Evolutionary conservation across 2,329 filamentous ascomycete species (phyloP).

Genomic region (Dissoconium aciculare): DNA sequence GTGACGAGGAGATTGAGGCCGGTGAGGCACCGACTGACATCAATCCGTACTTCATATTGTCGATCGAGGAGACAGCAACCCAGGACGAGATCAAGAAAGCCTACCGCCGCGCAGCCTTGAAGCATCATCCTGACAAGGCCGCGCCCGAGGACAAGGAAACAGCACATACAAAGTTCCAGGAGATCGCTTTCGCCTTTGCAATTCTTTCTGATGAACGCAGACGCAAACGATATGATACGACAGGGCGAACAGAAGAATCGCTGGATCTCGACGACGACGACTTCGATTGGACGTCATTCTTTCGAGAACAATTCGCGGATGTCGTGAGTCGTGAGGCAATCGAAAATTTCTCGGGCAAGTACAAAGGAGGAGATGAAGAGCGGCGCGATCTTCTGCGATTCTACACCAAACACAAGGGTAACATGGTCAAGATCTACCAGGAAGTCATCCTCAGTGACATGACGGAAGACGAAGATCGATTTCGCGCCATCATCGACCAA

Average conservation of each 20-base stretch:
- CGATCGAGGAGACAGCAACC: slow-evolving; percentile 51
- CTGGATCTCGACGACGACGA: slow-evolving; percentile 47
- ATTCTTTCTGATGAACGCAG: slow-evolving; percentile 72
- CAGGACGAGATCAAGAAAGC: slow-evolving; percentile 71
- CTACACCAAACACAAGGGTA: slow-evolving; percentile 58
- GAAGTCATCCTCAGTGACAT: slow-evolving; percentile 76
- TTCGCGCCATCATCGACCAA: slow-evolving; percentile 62
- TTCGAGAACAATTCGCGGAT: slow-evolving; percentile 66
- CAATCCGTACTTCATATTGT: slow-evolving; percentile 67
- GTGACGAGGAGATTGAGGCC: slow-evolving; percentile 32
- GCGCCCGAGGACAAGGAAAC: slow-evolving; percentile 47
- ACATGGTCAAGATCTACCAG: slow-evolving; percentile 65
- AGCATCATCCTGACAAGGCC: slow-evolving; percentile 53
- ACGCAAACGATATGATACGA: slow-evolving; percentile 75
- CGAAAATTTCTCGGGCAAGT: slow-evolving; percentile 57
- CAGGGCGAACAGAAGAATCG: slow-evolving; percentile 74
- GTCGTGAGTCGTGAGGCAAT: slow-evolving; percentile 62
- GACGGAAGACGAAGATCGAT: slow-evolving; percentile 70
- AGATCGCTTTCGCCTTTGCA: slow-evolving; percentile 85
- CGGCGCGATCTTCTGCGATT: slow-evolving; percentile 58
- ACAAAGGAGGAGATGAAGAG: slow-evolving; percentile 80
- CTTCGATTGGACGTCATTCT: slow-evolving; percentile 87
- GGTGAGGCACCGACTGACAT: slow-evolving; percentile 52
- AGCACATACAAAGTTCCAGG: slow-evolving; percentile 72
- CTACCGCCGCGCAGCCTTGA: slow-evolving; percentile 81